phyloP scores from a whole-genome alignment of 257 asterid species.

The Verbena officinalis region DNA sequence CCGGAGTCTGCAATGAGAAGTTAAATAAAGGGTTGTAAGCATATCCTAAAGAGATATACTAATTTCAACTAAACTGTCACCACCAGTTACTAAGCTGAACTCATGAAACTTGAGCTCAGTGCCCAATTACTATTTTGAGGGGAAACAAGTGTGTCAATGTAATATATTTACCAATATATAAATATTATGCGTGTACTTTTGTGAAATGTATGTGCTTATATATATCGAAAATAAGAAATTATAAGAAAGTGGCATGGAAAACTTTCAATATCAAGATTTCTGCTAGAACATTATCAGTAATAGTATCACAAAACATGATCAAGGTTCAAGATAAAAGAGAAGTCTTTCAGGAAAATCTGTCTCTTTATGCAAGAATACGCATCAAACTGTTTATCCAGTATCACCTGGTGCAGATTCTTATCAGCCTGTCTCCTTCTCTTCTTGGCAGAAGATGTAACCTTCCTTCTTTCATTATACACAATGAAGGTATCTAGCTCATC shows the following conservation, averaged over 20 bases:
- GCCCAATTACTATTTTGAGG: neutral
- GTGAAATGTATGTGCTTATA: neutral
- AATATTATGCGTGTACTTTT: neutral
- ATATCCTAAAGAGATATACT: neutral
- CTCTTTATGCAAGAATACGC: conserved; percentile 18
- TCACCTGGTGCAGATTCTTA: conserved; percentile 87
- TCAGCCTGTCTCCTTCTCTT: conserved; percentile 70
- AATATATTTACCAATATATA: no score
- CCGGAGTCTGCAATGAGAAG: conserved; percentile 87
- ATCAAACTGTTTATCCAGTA: conserved; percentile 23
- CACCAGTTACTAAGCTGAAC: no score
- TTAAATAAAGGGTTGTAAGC: conserved; percentile 12
- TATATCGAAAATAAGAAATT: neutral
- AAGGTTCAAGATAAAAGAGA: conserved; percentile 17
- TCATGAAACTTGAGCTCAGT: conserved; percentile 19
- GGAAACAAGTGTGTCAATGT: conserved; percentile 6
- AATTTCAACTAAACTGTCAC: no score
- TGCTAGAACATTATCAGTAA: conserved; percentile 19
- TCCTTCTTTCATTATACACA: conserved; percentile 83
- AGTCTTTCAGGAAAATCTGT: conserved; percentile 24
- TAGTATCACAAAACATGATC: conserved; percentile 22
- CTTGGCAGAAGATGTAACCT: conserved; percentile 98
- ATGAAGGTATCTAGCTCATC: conserved; percentile 87
- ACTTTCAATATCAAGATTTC: conserved; percentile 19
- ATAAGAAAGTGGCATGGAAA: conserved; percentile 14